Percentiles rank a stretch among this genome's conserved stretches.
Conservation (phyloP, 805 yeast genomes). For the Pichia scutulata region DNA sequence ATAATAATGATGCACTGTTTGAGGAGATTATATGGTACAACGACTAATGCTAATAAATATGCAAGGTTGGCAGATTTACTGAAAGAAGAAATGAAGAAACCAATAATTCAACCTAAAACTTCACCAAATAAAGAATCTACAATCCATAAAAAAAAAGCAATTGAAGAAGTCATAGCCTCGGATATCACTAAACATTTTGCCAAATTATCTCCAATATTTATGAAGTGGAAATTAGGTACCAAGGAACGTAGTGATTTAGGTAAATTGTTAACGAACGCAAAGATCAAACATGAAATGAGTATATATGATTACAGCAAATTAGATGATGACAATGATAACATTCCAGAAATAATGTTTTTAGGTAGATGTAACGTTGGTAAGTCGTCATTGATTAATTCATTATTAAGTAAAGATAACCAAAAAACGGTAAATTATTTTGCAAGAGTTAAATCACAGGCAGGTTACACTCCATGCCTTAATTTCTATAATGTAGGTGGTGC, state of each 20-base stretch:
- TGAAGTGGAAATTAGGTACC: conserved; percentile 2
- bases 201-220: conserved; percentile 6
- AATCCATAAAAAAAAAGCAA: neutral
- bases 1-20: neutral
- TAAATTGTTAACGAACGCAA: conserved; percentile 39
- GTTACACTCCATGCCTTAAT: conserved; percentile 55
- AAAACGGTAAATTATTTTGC: conserved; percentile 32
- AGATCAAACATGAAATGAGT: conserved; percentile 53
- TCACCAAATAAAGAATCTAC: neutral
- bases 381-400: conserved; percentile 61
- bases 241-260: conserved; percentile 14
- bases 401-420: conserved; percentile 36
- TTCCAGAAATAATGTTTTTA: conserved; percentile 70
- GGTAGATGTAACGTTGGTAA: conserved; percentile 87
- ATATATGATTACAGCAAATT: conserved; percentile 33
- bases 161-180: conserved; percentile 12
- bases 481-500: conserved; percentile 60
- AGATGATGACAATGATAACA: conserved; percentile 1
- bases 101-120: neutral
- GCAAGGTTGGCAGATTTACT: neutral
- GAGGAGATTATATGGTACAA: neutral
- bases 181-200: conserved; percentile 14
- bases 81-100: neutral
- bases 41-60: neutral
- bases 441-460: conserved; percentile 27